Conservation (phyloP, 2,329 filamentous ascomycete species). For the Mollisia scopiformis region DNA sequence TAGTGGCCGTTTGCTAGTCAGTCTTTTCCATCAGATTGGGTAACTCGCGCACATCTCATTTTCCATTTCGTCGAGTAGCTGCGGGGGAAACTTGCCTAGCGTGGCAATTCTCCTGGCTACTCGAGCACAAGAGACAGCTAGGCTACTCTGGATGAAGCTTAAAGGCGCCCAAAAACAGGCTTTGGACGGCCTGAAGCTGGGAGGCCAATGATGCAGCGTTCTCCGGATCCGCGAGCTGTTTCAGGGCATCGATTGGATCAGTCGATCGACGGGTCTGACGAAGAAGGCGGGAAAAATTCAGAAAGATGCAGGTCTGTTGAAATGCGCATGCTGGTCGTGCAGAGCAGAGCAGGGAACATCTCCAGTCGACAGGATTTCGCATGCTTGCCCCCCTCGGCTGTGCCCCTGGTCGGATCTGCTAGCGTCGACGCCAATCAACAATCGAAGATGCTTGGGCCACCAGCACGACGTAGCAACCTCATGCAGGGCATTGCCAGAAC, state of each 20-base stretch:
- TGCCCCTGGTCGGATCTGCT: conserved; percentile 1
- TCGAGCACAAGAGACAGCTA: background rate
- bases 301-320: background rate
- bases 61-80: background rate
- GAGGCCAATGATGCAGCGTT: background rate
- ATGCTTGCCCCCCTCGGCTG: background rate
- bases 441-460: background rate
- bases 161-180: conserved; percentile 2
- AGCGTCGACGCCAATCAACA: background rate
- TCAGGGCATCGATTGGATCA: background rate
- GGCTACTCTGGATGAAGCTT: conserved; percentile 6
- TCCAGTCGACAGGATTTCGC: background rate
- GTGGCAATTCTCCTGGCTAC: background rate
- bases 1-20: background rate
- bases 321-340: background rate
- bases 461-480: background rate
- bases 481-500: conserved; percentile 18
- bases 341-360: background rate
- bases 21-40: no score
- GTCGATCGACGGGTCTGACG: background rate
- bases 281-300: background rate
- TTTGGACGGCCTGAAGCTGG: background rate
- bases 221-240: background rate
- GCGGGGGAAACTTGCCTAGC: background rate
- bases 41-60: background rate